phyloP scores from a whole-genome alignment of 176 grass and related monocot species.

The Aegilops bicornis region DNA sequence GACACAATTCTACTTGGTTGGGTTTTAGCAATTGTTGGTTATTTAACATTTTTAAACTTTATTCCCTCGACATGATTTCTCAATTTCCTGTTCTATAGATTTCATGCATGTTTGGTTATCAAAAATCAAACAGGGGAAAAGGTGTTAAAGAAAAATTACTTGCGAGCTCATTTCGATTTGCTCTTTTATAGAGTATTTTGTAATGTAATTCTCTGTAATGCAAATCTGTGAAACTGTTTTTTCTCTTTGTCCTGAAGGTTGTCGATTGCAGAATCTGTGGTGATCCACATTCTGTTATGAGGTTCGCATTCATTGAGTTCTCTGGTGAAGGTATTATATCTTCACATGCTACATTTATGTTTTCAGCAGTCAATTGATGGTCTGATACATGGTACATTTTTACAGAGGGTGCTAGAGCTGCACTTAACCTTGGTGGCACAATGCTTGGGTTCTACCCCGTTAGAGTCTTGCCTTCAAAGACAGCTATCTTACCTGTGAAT shows the following conservation, averaged over 20 bases:
- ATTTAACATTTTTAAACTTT: neutral
- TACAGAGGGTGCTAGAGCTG: constrained; percentile 70
- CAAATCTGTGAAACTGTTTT: constrained; percentile 16
- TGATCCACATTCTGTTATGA: constrained; percentile 85
- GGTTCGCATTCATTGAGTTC: constrained; percentile 97
- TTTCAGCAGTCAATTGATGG: neutral
- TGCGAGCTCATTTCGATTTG: neutral
- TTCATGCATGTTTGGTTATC: neutral
- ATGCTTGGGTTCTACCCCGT: constrained; percentile 91
- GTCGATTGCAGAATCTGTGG: constrained; percentile 92
- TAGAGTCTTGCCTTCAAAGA: constrained; percentile 97
- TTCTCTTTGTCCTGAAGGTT: constrained; percentile 47
- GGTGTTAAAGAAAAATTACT: neutral
- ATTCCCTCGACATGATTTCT: neutral
- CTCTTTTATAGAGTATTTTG: neutral
- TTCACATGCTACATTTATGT: neutral
- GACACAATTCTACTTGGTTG: neutral
- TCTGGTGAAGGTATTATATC: constrained; percentile 69
- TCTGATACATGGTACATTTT: constrained; percentile 23
- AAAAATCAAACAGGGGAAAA: neutral
- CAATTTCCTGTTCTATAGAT: neutral
- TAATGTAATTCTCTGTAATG: neutral
- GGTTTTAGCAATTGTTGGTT: neutral
- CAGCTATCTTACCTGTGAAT: constrained; percentile 98
- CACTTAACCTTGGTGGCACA: constrained; percentile 79